Percentiles rank a stretch among this genome's conserved stretches.
Conservation (phyloP, 2,329 filamentous ascomycete genomes). For the Sporothrix pallida region DNA sequence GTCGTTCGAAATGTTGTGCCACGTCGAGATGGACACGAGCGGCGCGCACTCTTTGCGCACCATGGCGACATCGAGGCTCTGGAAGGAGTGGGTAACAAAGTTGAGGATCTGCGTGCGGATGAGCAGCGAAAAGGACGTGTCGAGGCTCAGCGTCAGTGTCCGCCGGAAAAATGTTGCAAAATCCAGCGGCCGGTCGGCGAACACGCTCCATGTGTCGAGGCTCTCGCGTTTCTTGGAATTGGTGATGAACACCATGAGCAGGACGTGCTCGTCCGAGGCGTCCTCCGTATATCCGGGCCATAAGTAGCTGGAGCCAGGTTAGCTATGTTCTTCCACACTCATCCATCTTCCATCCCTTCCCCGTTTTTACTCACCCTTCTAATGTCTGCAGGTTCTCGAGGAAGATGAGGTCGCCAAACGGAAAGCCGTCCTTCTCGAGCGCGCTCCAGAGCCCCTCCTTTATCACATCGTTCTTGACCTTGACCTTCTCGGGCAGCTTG, state of each 20-base stretch:
- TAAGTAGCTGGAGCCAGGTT: slow-evolving; percentile 68
- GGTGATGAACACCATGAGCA: slow-evolving; percentile 82
- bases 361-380: slow-evolving; percentile 65
- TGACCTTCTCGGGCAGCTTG: slow-evolving; percentile 66
- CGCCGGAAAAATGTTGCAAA: slow-evolving; percentile 91
- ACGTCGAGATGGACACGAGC: slow-evolving; percentile 90
- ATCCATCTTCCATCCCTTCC: background rate
- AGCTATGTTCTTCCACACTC: background rate
- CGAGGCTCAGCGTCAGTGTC: slow-evolving; percentile 83
- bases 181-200: slow-evolving; percentile 75
- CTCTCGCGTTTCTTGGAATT: slow-evolving; percentile 89
- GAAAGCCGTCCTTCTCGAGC: slow-evolving; percentile 80
- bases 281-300: slow-evolving; percentile 93
- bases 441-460: slow-evolving; percentile 89
- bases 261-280: slow-evolving; percentile 87
- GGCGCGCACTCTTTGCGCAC: slow-evolving; percentile 97
- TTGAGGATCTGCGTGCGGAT: slow-evolving; percentile 83
- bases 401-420: slow-evolving; percentile 75
- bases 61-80: slow-evolving; percentile 85
- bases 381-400: slow-evolving; percentile 90
- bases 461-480: slow-evolving; percentile 82
- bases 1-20: slow-evolving; percentile 89
- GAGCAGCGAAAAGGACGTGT: slow-evolving; percentile 66
- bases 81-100: slow-evolving; percentile 90
- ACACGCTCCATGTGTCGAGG: slow-evolving; percentile 85